Evolutionary conservation across 176 grass and related monocot species (phyloP).

Genomic region (Carex littledalei): DNA sequence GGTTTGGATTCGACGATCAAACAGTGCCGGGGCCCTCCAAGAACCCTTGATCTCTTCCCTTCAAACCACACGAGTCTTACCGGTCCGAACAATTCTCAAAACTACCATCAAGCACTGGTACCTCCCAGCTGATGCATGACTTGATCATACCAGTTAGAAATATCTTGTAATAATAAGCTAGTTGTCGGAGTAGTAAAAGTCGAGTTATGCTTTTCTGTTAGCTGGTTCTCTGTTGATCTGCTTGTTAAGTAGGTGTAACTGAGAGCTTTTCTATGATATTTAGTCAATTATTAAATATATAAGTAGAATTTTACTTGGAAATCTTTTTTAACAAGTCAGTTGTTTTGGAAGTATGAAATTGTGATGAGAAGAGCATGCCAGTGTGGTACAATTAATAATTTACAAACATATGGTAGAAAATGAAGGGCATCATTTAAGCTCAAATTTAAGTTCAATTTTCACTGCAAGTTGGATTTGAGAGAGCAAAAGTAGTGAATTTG

Average conservation of each 20-base stretch:
- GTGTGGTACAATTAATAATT: neutral
- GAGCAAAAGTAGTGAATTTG: too few species aligned
- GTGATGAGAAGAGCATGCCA: neutral
- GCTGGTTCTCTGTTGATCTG: neutral
- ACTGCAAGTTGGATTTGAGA: too few species aligned
- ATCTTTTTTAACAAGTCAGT: neutral
- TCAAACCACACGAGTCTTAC: neutral
- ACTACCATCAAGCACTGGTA: constrained; percentile 17
- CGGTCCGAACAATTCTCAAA: neutral
- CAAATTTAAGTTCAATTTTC: too few species aligned
- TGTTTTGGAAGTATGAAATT: neutral
- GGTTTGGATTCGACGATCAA: neutral
- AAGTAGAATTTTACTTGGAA: neutral
- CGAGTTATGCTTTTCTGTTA: neutral
- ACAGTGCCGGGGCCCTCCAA: constrained; percentile 8
- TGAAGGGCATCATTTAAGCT: neutral
- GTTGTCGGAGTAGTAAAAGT: neutral
- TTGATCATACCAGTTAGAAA: neutral
- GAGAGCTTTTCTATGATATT: neutral
- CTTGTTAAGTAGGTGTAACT: neutral
- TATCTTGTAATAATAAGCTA: neutral
- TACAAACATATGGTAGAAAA: too few species aligned
- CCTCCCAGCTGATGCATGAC: neutral
- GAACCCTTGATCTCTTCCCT: constrained; percentile 15
- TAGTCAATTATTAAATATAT: neutral